phyloP scores from a whole-genome alignment of 2,329 filamentous ascomycete genomes.

The Cylindrodendrum hubeiense region DNA sequence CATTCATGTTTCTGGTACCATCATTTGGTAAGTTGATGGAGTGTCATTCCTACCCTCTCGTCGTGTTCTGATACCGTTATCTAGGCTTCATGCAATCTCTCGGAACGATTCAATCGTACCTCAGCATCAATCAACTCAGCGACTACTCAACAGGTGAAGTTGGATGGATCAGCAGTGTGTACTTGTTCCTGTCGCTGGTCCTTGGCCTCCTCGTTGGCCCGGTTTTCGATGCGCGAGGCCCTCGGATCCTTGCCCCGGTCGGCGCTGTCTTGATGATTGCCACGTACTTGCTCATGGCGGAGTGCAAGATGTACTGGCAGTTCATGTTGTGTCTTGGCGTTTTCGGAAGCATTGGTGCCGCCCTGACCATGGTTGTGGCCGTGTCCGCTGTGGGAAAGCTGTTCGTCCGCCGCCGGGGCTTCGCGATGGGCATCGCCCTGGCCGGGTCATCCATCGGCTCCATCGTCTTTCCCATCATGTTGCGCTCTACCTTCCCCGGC shows the following conservation, averaged over 20 bases:
- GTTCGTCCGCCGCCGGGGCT: conserved; percentile 40
- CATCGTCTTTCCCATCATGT: conserved; percentile 50
- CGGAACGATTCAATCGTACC: conserved; percentile 62
- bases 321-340: conserved; percentile 59
- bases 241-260: conserved; percentile 52
- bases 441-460: conserved; percentile 45
- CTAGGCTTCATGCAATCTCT: conserved; percentile 61
- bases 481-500: conserved; percentile 44
- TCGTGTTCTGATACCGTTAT: not conserved
- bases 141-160: conserved; percentile 57
- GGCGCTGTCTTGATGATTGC: conserved; percentile 53
- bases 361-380: conserved; percentile 51
- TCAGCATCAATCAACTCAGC: conserved; percentile 57
- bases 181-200: conserved; percentile 58
- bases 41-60: not conserved
- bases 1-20: conserved; percentile 38
- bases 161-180: conserved; percentile 62
- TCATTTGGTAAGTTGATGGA: conserved; percentile 36
- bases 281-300: conserved; percentile 59
- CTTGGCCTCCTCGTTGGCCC: conserved; percentile 62
- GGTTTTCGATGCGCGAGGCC: conserved; percentile 61
- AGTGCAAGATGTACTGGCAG: conserved; percentile 62
- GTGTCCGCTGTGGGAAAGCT: conserved; percentile 49
- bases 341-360: conserved; percentile 56
- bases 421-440: conserved; percentile 44